Percentiles rank a stretch among this genome's conserved stretches.
Evolutionary conservation across 2,329 filamentous ascomycete genomes (phyloP).

Genomic region (Apiospora pterosperma): DNA sequence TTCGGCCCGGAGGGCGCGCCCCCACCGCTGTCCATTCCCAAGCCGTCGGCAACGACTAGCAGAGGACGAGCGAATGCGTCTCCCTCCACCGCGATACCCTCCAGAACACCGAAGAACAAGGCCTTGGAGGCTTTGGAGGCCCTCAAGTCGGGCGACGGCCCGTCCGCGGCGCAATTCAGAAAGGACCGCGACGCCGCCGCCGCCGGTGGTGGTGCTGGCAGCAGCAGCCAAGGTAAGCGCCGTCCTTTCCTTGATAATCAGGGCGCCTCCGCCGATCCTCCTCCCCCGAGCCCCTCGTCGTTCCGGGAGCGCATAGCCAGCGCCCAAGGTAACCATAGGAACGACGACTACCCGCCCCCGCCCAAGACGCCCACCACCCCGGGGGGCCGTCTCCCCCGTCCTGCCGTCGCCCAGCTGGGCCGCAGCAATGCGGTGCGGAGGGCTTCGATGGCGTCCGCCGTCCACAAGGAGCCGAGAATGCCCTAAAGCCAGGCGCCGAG

Average conservation of each 20-base stretch:
- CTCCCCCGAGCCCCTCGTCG: background rate
- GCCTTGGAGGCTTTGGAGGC: background rate
- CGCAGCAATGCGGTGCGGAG: background rate
- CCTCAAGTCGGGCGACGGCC: background rate
- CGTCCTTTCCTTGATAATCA: background rate
- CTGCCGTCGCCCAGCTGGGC: background rate
- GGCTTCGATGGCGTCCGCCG: background rate
- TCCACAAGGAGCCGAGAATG: slow-evolving; percentile 29
- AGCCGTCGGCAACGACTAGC: background rate
- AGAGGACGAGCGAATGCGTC: background rate
- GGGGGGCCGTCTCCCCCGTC: background rate
- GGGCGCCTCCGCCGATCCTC: background rate
- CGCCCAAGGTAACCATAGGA: background rate
- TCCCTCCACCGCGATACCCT: background rate
- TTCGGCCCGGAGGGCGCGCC: background rate
- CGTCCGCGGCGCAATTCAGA: background rate
- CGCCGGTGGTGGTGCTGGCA: no score
- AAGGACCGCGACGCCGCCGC: no score
- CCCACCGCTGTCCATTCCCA: background rate
- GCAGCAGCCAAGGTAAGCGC: background rate
- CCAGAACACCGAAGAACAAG: background rate
- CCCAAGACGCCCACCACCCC: background rate
- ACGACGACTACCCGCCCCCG: background rate
- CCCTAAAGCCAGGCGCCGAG: background rate
- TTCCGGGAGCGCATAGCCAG: background rate